Evolutionary conservation across 108 stramenopile species (phyloP), one percentile per base, ranked within the genome.

Genomic region (Cyclostephanos tholiformis): DNA sequence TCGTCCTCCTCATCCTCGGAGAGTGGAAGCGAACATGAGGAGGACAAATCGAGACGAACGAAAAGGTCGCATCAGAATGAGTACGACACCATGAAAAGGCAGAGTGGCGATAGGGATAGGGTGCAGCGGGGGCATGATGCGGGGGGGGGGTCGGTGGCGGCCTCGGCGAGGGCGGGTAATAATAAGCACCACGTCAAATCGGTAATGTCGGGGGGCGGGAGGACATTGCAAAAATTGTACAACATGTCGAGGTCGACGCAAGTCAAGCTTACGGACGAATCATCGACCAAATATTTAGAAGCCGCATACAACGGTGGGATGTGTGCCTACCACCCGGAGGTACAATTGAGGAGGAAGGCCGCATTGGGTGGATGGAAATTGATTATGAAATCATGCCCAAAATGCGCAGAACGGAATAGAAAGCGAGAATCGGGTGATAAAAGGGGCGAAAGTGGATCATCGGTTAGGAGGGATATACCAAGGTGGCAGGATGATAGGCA

Each of bases 301-400:
- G 72, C 67, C 53, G 78, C 78, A 16, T 79, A 71, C 43, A 70
- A 79, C 68, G 78, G 67, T 25, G 78, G 71, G 19, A 67, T 65
- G 48, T 79, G 78, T 63, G 71, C 78, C 12, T 79, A 72, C 60
- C 78, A 79, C 38, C 78, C 78, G 2, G 78, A 79, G 17, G 32
- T 79, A 10, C 78, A 62, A 62, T 26, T 79, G 13, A 65, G 78
- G 35, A 63, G 48, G 55, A 61, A 62, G 36, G 65, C 78, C 22
- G 61, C 59, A 20, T 58, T 79, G 46, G 78, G 78, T 41, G 78
- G 78, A 30, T 79, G 78, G 78, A 71, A 60, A 20, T 67, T 72
- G 57, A 71, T 79, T 6, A 30, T 79, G 51, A 59, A 67, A 50
- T 67, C 67, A 62, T 79, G 78, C 58, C 78, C 78, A 29, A 79